A percentile compares a stretch with the other conserved stretches of the same genome.
Evolutionary conservation across 1,139 yeast species (phyloP).

Genomic region (Komagataea norvegica): DNA sequence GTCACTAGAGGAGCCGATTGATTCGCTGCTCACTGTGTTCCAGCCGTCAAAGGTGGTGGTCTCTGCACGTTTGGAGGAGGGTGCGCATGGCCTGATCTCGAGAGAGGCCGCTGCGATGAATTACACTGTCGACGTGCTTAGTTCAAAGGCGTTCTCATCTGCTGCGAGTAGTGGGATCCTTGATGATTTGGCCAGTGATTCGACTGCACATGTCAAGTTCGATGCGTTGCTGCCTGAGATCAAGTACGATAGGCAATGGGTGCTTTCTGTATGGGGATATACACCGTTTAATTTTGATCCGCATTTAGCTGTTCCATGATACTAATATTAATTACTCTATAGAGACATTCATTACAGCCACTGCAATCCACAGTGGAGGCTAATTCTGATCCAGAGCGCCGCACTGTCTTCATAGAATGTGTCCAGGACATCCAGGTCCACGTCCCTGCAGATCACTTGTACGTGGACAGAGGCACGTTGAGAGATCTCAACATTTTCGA

Average conservation of each 20-base stretch:
- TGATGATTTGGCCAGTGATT: not conserved
- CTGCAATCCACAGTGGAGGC: conserved; percentile 4
- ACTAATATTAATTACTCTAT: not conserved
- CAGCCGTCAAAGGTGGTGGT: conserved; percentile 6
- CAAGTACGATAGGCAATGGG: conserved; percentile 1
- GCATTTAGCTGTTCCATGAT: not conserved
- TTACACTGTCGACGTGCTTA: conserved; percentile 5
- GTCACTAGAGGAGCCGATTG: not conserved
- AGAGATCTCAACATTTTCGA: conserved; percentile 10
- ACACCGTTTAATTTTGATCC: not conserved
- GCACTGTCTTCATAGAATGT: not conserved
- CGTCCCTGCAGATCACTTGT: conserved; percentile 9
- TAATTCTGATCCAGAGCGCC: not conserved
- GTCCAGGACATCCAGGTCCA: conserved; percentile 6
- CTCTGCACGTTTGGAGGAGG: conserved; percentile 6
- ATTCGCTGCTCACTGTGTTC: not conserved
- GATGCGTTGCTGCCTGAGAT: conserved; percentile 5
- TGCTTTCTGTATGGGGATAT: conserved; percentile 9
- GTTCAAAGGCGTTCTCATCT: conserved; percentile 5
- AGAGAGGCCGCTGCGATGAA: conserved; percentile 2
- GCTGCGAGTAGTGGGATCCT: not conserved
- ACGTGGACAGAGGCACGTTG: conserved; percentile 16
- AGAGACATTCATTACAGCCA: conserved; percentile 3
- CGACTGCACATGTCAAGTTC: not conserved
- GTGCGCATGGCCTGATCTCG: not conserved